These are phyloP conservation scores for Laguncularia racemosa DNA, from an alignment of 345 rosid genomes.

Conservation along the genomic window DNA sequence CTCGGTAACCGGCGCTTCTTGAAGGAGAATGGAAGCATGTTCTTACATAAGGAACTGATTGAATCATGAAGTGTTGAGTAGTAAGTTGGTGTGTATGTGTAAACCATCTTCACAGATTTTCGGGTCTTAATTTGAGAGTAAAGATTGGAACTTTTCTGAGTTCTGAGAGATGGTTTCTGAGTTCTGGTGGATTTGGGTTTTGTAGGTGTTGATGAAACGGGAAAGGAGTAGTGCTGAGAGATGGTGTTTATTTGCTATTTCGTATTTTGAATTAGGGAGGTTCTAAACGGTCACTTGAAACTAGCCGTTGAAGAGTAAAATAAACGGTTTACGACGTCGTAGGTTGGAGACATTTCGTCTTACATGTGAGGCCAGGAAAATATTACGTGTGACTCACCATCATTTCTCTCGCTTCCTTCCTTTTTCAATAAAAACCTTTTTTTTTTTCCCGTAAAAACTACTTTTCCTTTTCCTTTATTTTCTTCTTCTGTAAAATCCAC, in stretches of 20 bases:
- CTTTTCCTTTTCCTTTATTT: too few species aligned
- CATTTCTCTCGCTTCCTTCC: too few species aligned
- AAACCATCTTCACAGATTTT: slow-evolving; percentile 27
- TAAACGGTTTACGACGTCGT: slow-evolving; percentile 16
- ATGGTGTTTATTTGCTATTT: not conserved
- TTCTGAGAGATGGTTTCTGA: not conserved
- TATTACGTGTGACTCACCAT: too few species aligned
- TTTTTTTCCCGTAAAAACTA: too few species aligned
- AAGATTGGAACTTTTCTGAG: not conserved
- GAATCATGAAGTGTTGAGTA: slow-evolving; percentile 73
- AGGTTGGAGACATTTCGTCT: not conserved
- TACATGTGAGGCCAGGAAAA: too few species aligned
- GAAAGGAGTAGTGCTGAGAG: too few species aligned
- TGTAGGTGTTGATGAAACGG: too few species aligned
- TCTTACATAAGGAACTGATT: slow-evolving; percentile 73
- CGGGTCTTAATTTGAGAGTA: too few species aligned
- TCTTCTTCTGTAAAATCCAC: too few species aligned
- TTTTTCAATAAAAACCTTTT: too few species aligned
- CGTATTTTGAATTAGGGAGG: slow-evolving; percentile 15
- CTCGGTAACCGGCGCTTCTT: slow-evolving; percentile 47
- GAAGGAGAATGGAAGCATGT: slow-evolving; percentile 58
- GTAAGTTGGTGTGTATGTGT: slow-evolving; percentile 63
- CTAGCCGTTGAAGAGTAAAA: slow-evolving; percentile 37
- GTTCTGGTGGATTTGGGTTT: too few species aligned
- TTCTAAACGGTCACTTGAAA: slow-evolving; percentile 36